Conservation (phyloP, 108 stramenopile genomes). For the Skeletonema potamos region DNA sequence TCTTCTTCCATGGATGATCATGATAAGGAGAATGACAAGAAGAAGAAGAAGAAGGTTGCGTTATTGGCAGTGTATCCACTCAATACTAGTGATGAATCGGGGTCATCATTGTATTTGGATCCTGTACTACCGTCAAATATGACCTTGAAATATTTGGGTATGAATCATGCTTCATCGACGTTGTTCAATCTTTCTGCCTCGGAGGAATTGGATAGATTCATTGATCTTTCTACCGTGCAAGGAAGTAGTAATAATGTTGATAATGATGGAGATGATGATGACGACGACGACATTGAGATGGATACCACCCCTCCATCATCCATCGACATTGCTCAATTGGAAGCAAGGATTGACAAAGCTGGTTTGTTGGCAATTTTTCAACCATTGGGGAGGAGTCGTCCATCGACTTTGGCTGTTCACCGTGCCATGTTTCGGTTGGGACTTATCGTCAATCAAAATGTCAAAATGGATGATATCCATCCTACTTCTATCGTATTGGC, state of each 20-base stretch:
- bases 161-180: conserved; percentile 17
- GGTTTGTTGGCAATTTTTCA: conserved; percentile 35
- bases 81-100: not conserved
- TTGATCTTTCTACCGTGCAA: not conserved
- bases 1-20: too few relatives aligned
- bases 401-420: conserved; percentile 29
- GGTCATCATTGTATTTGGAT: not conserved
- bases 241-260: not conserved
- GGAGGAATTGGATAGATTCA: conserved; percentile 41
- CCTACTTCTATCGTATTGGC: conserved; percentile 27
- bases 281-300: not conserved
- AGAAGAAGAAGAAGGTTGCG: not conserved
- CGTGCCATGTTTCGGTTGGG: conserved; percentile 27
- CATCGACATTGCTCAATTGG: not conserved
- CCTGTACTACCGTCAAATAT: conserved; percentile 15
- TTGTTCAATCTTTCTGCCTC: conserved; percentile 4
- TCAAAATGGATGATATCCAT: conserved; percentile 5
- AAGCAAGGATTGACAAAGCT: conserved; percentile 32
- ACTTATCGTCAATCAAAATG: conserved; percentile 3
- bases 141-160: conserved; percentile 16
- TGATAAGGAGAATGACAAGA: not conserved
- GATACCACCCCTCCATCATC: not conserved
- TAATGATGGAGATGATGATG: conserved; percentile 9
- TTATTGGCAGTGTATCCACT: conserved; percentile 22
- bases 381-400: conserved; percentile 36